These are phyloP conservation scores for Bocquillonia castaneifolia DNA, from an alignment of 441 rosid genomes.

Conservation along the genomic window DNA sequence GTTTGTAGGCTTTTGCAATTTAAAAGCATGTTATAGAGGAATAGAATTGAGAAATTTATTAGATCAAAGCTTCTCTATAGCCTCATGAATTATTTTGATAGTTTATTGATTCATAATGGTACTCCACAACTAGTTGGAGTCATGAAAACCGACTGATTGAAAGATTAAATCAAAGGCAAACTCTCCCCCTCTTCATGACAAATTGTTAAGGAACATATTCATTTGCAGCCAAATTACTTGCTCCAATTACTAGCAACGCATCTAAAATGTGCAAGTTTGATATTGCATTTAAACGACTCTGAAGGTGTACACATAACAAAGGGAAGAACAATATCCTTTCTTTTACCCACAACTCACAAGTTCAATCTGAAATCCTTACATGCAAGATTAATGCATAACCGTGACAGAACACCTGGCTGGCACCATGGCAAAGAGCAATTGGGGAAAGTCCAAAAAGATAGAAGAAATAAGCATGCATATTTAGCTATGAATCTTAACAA, in stretches of 20 bases:
- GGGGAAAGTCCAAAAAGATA: no score
- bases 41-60: slow-evolving; percentile 8
- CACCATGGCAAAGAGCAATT: no score
- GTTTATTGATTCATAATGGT: no score
- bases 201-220: background rate
- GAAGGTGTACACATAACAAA: background rate
- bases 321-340: no score
- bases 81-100: background rate
- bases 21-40: slow-evolving; percentile 3
- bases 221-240: background rate
- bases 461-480: no score
- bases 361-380: no score
- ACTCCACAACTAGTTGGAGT: no score
- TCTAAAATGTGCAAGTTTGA: background rate
- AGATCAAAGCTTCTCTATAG: slow-evolving; percentile 12
- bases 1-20: slow-evolving; percentile 23
- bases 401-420: no score
- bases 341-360: no score
- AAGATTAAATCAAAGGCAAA: background rate
- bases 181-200: background rate
- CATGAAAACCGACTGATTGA: no score
- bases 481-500: no score
- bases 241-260: background rate
- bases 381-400: no score
- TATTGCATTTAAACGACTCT: background rate